These are phyloP conservation scores for Cercospora zeina DNA, from an alignment of 2,329 filamentous ascomycete species.

Conservation along the genomic window DNA sequence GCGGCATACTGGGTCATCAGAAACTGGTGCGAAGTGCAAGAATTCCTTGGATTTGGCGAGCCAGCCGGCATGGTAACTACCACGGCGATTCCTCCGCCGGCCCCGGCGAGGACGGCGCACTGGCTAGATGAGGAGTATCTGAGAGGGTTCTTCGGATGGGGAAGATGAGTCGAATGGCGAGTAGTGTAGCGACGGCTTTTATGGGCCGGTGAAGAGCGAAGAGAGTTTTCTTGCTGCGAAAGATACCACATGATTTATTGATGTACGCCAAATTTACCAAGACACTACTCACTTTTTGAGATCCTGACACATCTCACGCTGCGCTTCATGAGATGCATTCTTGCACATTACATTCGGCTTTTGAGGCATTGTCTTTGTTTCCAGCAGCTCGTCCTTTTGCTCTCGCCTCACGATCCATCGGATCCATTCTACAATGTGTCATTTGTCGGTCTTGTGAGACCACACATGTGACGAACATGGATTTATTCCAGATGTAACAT, in stretches of 20 bases:
- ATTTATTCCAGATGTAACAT: background rate
- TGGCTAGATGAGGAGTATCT: conserved; percentile 19
- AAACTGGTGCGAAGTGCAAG: conserved; percentile 37
- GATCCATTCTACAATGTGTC: background rate
- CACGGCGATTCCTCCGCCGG: conserved; percentile 22
- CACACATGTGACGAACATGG: too few species aligned
- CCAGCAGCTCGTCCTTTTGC: background rate
- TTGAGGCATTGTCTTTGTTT: background rate
- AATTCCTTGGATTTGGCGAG: conserved; percentile 31
- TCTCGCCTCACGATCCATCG: too few species aligned
- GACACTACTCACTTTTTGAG: background rate
- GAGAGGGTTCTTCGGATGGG: conserved; percentile 19
- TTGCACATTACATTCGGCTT: background rate
- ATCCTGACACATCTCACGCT: background rate
- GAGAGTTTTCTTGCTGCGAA: background rate
- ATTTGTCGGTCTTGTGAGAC: background rate
- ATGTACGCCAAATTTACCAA: background rate
- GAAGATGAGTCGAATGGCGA: background rate
- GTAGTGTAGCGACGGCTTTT: background rate
- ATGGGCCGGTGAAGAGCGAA: background rate
- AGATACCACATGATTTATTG: conserved; percentile 2
- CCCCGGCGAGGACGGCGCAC: background rate
- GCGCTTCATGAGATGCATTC: background rate
- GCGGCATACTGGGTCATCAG: conserved; percentile 49
- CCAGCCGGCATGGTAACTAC: conserved; percentile 20